Conservation (phyloP, 108 stramenopile genomes). For the Skeletonema potamos region DNA sequence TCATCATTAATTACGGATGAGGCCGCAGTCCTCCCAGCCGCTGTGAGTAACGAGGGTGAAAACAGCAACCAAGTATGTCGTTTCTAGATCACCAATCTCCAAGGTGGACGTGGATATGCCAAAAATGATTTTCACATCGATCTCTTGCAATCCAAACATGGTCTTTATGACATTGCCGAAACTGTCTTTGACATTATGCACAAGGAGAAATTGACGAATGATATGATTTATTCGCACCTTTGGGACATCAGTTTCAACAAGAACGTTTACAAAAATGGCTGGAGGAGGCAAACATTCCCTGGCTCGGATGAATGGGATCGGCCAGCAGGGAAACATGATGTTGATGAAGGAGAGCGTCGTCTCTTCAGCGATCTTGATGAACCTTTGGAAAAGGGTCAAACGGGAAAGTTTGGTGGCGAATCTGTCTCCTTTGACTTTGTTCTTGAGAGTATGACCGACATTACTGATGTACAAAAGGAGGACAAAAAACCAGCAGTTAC, state of each 20-base stretch:
- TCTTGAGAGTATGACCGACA: constrained; percentile 1
- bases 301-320: not conserved
- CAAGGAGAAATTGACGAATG: not conserved
- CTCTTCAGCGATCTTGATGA: not conserved
- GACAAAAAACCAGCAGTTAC: not conserved
- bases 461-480: not conserved
- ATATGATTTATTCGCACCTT: constrained; percentile 6
- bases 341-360: constrained; percentile 17
- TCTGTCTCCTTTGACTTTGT: constrained; percentile 13
- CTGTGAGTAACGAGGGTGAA: not conserved
- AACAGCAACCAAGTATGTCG: constrained; percentile 5
- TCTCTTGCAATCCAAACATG: constrained; percentile 3
- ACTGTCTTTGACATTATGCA: not conserved
- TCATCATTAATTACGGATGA: not conserved
- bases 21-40: not conserved
- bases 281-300: not conserved
- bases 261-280: constrained; percentile 8
- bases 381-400: constrained; percentile 6
- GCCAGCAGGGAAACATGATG: not conserved
- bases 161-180: constrained; percentile 14
- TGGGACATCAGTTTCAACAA: not conserved
- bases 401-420: constrained; percentile 6
- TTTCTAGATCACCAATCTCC: constrained; percentile 9
- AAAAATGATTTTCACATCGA: constrained; percentile 9
- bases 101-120: constrained; percentile 9